Evolutionary conservation across 1,139 yeast genomes (phyloP), one percentile per base, ranked within the genome.

Genomic region (Hansenula anomala): DNA sequence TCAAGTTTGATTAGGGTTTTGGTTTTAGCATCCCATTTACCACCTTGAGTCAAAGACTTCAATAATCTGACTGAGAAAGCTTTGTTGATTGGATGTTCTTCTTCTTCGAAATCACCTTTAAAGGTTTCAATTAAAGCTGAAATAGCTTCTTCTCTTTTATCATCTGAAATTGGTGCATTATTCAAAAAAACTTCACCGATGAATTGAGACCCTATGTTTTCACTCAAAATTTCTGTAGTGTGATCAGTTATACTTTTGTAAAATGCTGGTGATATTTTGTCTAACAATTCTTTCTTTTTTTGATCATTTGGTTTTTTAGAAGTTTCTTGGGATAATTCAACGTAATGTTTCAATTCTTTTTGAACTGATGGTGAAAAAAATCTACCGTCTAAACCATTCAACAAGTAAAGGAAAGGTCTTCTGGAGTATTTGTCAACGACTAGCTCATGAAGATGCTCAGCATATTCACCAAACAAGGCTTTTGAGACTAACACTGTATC

Each of bases 401-500:
- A 69, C 44, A 90, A 66, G 61, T 88, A 90, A 43, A 92, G 64
- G 56, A 90, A 78, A 29, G 97, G 96, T 61, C 96, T 79, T 67
- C 98, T 78, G 29, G 92, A 88, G 56, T 74, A 84, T 59, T 89
- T 88, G 51, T 85, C 84, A 38, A 71, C 69, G 30, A 85, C 66
- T 30, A 88, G 64, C 35, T 75, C 78, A 11, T 75, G 72, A 51
- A 88, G 67, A 28, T 65, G 57, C 37, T 78, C 83, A 49, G 77
- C 72, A 39, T 79, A 70, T 43, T 80, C 84, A 29, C 73, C 66
- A 29, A 71, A 66, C 57, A 90, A 84, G 0, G 94, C 75, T 61
- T 87, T 89, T 58, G 73, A 72, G 36, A 88, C 74, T 52, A 88
- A 70, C 36, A 85, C 94, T 5, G 97, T 89, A 69, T 92, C 98